phyloP scores from a whole-genome alignment of 441 rosid genomes.

The Erysimum cheiri region DNA sequence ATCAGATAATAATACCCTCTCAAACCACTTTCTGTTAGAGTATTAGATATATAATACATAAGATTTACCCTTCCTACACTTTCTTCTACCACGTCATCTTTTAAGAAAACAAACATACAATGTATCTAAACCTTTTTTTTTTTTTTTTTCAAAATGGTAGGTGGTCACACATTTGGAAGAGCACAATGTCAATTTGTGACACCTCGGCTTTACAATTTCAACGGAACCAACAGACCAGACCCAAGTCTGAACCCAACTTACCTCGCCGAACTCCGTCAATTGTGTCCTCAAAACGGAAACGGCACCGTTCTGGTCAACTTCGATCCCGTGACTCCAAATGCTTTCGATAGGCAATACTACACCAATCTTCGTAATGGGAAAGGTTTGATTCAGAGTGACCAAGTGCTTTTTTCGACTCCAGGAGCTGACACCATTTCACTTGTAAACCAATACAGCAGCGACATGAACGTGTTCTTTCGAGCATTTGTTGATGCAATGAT shows the following conservation, averaged over 20 bases:
- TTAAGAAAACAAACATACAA: neutral
- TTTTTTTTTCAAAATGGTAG: constrained; percentile 38
- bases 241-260: constrained; percentile 50
- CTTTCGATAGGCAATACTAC: constrained; percentile 57
- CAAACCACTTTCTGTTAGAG: too few relatives aligned
- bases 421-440: constrained; percentile 51
- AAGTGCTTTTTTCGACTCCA: constrained; percentile 58
- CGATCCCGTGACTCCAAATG: constrained; percentile 48
- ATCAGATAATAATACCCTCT: too few relatives aligned
- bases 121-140: neutral
- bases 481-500: constrained; percentile 62
- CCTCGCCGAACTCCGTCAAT: constrained; percentile 43
- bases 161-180: constrained; percentile 65
- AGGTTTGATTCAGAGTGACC: constrained; percentile 65
- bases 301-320: constrained; percentile 45
- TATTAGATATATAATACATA: too few relatives aligned
- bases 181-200: constrained; percentile 52
- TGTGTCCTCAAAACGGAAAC: constrained; percentile 54
- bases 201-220: constrained; percentile 62
- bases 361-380: constrained; percentile 48
- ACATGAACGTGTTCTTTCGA: constrained; percentile 52
- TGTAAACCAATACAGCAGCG: constrained; percentile 56
- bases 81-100: neutral
- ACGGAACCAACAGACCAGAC: constrained; percentile 56
- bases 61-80: too few relatives aligned